These are phyloP conservation scores for Tuber calosporum DNA, from an alignment of 495 filamentous ascomycete genomes.

Conservation along the genomic window DNA sequence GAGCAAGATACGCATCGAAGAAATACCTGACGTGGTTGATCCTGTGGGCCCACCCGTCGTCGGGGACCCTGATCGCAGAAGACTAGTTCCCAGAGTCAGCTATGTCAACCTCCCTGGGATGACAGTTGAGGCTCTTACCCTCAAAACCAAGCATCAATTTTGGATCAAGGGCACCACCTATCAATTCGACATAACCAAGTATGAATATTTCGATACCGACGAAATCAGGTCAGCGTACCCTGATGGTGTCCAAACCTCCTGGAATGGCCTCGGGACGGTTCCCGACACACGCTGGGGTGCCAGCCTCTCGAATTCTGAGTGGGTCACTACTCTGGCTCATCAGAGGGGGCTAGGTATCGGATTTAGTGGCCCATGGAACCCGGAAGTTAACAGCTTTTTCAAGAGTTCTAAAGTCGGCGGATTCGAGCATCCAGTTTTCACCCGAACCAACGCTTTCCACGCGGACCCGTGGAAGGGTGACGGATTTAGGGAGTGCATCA, in stretches of 20 bases:
- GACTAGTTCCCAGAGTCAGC: conserved; percentile 26
- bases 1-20: conserved; percentile 29
- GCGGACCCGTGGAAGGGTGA: conserved; percentile 33
- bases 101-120: conserved; percentile 38
- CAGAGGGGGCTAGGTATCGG: conserved; percentile 25
- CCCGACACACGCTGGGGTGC: conserved; percentile 38
- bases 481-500: conserved; percentile 32
- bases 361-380: conserved; percentile 28
- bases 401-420: conserved; percentile 32
- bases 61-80: conserved; percentile 26
- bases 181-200: conserved; percentile 39
- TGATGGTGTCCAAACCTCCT: conserved; percentile 24
- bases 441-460: neutral
- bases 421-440: conserved; percentile 24
- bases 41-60: conserved; percentile 16
- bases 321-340: conserved; percentile 26
- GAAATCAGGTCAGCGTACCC: conserved; percentile 23
- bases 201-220: conserved; percentile 33
- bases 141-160: conserved; percentile 40
- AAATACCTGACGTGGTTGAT: conserved; percentile 36
- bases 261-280: conserved; percentile 20
- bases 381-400: conserved; percentile 32
- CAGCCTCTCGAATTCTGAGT: conserved; percentile 23
- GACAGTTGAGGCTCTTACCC: conserved; percentile 26
- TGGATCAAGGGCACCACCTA: conserved; percentile 32